Base-by-base conservation (phyloP, 176 grass and related monocot species). In the Tuctoria greenei region DNA sequence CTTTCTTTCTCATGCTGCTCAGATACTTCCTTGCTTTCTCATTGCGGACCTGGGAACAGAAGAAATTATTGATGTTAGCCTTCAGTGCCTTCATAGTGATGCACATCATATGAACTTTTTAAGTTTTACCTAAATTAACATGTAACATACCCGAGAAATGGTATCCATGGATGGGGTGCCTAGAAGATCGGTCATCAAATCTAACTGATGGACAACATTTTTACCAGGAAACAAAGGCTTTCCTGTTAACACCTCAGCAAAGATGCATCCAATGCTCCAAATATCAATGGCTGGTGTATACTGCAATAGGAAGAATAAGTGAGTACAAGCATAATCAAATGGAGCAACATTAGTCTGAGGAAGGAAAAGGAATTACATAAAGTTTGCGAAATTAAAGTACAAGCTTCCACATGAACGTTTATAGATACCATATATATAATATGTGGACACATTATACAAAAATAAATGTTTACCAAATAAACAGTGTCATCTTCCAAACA, bases 191-290 rank as follows among this genome's bases (percentile, higher is more conserved):
- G 95, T 99, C 84, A 99, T 99, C 79, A 99, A 81, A 72, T 99
- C 95, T 80, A 99, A 87, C 64, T 99, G 95, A 82, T 99, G 95
- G 49, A 99, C 95, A 81, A 99, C 95, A 90, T 99, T 99, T 92
- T 95, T 99, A 88, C 95, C 95, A 77, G 95, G 91, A 81, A 99
- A 99, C 71, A 99, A 87, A 66, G 95, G 95, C 67, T 95, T 99
- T 44, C 95, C 95, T 58, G 91, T 95, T 58, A 99, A 43, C 52
- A 99, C 89, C 87, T 99, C 95, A 61, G 95, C 91, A 67, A 99
- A 99, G 61, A 99, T 99, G 87, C 95, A 99, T 69, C 95, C 95
- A 26, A 99, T 95, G 83, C 95, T 99, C 95, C 95, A 99, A 76
- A 95, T 93, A 73, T 99, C 95, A 79, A 99, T 99, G 62, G 95